Evolutionary conservation across 208 protist genomes (phyloP).

Genomic region (Leishmania martiniquensis): DNA sequence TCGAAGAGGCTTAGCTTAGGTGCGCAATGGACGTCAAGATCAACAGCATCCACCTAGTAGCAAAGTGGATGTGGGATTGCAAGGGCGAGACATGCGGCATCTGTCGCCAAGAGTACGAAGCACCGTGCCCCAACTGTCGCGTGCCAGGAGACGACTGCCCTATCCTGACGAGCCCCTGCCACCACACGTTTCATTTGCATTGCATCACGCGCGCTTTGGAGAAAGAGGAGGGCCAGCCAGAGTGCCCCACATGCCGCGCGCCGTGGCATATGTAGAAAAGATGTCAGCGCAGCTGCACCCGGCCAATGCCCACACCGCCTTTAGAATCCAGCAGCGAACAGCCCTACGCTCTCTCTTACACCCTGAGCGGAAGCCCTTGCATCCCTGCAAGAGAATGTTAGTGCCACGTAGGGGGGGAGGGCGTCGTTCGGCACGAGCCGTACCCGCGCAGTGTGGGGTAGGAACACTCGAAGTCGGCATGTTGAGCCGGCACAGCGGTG

Average conservation of each 20-base stretch:
- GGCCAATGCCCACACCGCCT: background rate
- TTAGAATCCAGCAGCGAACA: background rate
- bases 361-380: background rate
- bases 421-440: too few species aligned
- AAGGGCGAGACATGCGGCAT: slow-evolving; percentile 91
- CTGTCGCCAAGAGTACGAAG: slow-evolving; percentile 82
- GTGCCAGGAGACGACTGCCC: slow-evolving; percentile 94
- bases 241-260: slow-evolving; percentile 84
- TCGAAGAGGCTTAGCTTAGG: background rate
- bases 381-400: background rate
- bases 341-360: background rate
- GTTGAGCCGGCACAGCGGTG: background rate
- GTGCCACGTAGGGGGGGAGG: background rate
- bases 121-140: slow-evolving; percentile 84
- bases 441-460: background rate
- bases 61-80: slow-evolving; percentile 88
- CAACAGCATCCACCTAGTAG: slow-evolving; percentile 80
- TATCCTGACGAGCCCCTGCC: slow-evolving; percentile 97
- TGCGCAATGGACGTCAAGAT: slow-evolving; percentile 77
- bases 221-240: slow-evolving; percentile 54
- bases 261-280: slow-evolving; percentile 70
- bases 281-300: background rate
- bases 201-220: slow-evolving; percentile 97
- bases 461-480: background rate
- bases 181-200: slow-evolving; percentile 99